Percentiles rank a stretch among this genome's conserved stretches.
These are phyloP conservation scores for Tulasnella sp. DNA, from an alignment of 768 basidiomycete genomes.

Conservation along the genomic window DNA sequence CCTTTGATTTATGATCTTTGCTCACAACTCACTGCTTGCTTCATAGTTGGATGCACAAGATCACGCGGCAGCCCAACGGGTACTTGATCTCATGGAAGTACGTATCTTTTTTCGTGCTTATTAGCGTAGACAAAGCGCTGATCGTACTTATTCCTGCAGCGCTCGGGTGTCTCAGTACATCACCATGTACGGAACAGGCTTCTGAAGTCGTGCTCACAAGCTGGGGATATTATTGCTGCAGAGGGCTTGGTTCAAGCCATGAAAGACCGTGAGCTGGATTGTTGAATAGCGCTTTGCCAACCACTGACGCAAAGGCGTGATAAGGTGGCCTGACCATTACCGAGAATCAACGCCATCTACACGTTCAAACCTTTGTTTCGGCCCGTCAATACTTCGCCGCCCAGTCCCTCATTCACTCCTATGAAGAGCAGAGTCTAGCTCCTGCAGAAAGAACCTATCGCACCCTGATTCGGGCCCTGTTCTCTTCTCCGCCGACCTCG, in stretches of 20 bases:
- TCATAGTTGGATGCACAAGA: constrained; percentile 41
- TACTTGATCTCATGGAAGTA: constrained; percentile 46
- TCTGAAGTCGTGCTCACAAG: constrained; percentile 39
- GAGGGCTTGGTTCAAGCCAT: constrained; percentile 35
- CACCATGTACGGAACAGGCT: constrained; percentile 38
- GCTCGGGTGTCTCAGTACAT: constrained; percentile 34
- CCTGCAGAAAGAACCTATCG: constrained; percentile 71
- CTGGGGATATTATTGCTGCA: constrained; percentile 36
- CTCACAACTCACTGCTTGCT: constrained; percentile 30
- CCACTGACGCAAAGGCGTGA: constrained; percentile 11
- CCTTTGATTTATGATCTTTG: constrained; percentile 13
- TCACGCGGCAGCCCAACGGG: constrained; percentile 36
- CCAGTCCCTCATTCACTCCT: constrained; percentile 55
- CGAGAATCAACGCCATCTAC: constrained; percentile 54
- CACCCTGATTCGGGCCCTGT: constrained; percentile 47
- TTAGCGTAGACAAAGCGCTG: neutral
- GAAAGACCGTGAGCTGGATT: constrained; percentile 35
- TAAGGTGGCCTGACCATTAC: constrained; percentile 19
- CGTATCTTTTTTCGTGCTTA: neutral
- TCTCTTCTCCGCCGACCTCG: constrained; percentile 29
- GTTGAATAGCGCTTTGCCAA: constrained; percentile 8
- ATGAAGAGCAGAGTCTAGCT: constrained; percentile 51
- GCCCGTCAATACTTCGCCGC: constrained; percentile 50
- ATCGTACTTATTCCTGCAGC: constrained; percentile 25
- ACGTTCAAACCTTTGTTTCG: constrained; percentile 42